Base-by-base conservation (phyloP, 2,329 filamentous ascomycete genomes). In the Trichoderma semiorbis region DNA sequence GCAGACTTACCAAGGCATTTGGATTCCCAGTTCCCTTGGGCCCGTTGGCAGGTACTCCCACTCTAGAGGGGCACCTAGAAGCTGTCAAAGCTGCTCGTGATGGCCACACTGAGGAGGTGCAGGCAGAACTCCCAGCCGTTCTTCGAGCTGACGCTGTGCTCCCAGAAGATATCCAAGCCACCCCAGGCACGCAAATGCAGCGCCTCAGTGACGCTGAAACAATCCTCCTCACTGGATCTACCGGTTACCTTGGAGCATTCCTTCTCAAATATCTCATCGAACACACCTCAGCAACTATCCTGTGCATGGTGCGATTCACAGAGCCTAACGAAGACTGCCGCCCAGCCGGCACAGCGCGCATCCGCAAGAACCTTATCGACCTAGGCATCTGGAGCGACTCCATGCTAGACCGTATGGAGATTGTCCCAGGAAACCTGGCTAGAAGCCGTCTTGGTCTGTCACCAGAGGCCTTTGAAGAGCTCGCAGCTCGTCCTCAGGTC, bases 321-420 rank as follows among this genome's bases (percentile, higher is more conserved):
- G 91, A 93, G 72, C 90, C 91, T 0, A 85, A 87, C 5, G 86
- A 89, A 39, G 88, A 90, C 24, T 89, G 91, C 74, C 83, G 87
- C 16, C 87, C 91, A 3, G 88, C 88, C 1, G 92, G 91, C 75
- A 89, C 94, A 77, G 91, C 92, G 4, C 87, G 92, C 73, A 86
- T 95, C 72, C 90, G 93, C 39, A 89, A 89, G 78, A 94, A 95
- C 76, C 82, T 95, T 24, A 87, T 95, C n/a, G 92, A 94, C 74
- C 83, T 94, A 21, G 92, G 92, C 1, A 83, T 95, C 2, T 95
- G 93, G 93, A 86, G 89, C 67, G 92, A 95, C 77, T 88, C 88
- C 0, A 90, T 95, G 76, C 89, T 94, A 79, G 92, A 95, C 77
- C 90, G 93, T 10, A 90, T 95, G 66, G 91, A 94, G 76, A 89